A percentile compares a stretch with the other conserved stretches of the same genome.
Conservation (phyloP, 257 asterid species). For the Solanum lycopersicoides region DNA sequence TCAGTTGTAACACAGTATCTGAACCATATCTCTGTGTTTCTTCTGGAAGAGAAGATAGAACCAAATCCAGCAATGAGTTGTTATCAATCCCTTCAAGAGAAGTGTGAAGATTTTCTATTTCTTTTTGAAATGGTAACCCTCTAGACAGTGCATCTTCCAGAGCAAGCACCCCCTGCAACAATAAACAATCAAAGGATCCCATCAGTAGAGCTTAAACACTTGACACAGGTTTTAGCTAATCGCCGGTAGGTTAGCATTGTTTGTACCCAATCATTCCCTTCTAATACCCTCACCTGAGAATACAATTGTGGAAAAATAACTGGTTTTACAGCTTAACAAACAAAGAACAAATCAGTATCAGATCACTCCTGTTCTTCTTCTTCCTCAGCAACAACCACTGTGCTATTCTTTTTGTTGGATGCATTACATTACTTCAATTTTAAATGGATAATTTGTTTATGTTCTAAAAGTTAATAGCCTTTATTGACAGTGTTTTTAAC, state of each 20-base stretch:
- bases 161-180: constrained; percentile 74
- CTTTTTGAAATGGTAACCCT: constrained; percentile 82
- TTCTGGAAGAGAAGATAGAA: constrained; percentile 83
- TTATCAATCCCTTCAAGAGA: constrained; percentile 66
- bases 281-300: not conserved
- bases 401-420: not conserved
- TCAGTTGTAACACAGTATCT: constrained; percentile 65
- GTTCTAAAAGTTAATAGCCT: not conserved
- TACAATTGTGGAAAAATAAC: not conserved
- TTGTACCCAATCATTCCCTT: not conserved
- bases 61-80: constrained; percentile 51
- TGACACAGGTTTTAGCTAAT: not conserved
- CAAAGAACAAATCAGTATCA: not conserved
- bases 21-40: constrained; percentile 62
- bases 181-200: not conserved
- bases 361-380: not conserved
- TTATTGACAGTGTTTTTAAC: not conserved
- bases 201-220: not conserved
- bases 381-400: not conserved
- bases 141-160: constrained; percentile 83
- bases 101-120: constrained; percentile 50
- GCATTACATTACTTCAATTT: not conserved
- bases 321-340: not conserved
- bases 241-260: not conserved
- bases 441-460: not conserved